A percentile compares a stretch with the other conserved stretches of the same genome.
phyloP scores from a whole-genome alignment of 306 rosid species.

The Sophora flavescens region DNA sequence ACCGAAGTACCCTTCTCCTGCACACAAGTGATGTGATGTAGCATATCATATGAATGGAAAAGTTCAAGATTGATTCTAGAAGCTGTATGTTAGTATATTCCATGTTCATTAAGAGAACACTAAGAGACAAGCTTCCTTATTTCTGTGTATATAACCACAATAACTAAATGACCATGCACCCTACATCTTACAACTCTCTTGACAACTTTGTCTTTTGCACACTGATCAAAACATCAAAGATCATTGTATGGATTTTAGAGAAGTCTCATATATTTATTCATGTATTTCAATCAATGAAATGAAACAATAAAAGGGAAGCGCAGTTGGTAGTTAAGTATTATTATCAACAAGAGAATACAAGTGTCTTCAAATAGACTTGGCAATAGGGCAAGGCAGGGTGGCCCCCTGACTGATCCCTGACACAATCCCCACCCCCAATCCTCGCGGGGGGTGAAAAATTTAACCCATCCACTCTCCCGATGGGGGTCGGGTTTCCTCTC shows the following conservation, averaged over 20 bases:
- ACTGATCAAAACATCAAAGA: slow-evolving; percentile 49
- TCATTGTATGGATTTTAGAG: slow-evolving; percentile 48
- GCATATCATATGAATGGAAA: no score
- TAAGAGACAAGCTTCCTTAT: not conserved
- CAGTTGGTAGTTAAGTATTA: slow-evolving; percentile 40
- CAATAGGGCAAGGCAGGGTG: no score
- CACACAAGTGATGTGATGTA: no score
- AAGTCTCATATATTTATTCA: slow-evolving; percentile 60
- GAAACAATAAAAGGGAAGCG: slow-evolving; percentile 49
- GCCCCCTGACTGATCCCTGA: no score
- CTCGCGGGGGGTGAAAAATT: no score
- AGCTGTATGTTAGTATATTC: no score
- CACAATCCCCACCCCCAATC: no score
- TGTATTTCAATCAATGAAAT: slow-evolving; percentile 54
- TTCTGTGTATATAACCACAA: slow-evolving; percentile 45
- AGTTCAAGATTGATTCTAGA: no score
- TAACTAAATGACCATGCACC: slow-evolving; percentile 53
- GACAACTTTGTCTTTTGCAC: slow-evolving; percentile 60
- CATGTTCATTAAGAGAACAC: no score
- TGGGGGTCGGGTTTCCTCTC: no score
- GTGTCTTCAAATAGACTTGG: slow-evolving; percentile 51
- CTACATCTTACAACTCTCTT: slow-evolving; percentile 69
- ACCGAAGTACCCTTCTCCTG: no score
- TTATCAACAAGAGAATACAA: slow-evolving; percentile 63
- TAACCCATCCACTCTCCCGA: no score